Percentiles rank a stretch among this genome's conserved stretches.
phyloP scores from a whole-genome alignment of 208 protist species.

The Phytomonas sp. region DNA sequence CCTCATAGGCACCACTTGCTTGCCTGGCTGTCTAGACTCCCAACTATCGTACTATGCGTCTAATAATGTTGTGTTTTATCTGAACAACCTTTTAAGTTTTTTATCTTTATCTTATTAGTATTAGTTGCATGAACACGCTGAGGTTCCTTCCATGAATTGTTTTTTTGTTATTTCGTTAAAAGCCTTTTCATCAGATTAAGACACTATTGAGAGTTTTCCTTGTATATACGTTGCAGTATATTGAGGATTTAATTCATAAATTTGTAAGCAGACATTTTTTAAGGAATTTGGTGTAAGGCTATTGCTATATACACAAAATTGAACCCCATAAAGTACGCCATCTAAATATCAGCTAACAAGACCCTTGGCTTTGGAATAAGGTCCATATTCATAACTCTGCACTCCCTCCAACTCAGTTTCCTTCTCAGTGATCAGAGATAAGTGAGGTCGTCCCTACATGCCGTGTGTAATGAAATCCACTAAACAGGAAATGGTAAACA shows the following conservation, averaged over 20 bases:
- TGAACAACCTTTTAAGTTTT: background rate
- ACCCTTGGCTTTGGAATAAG: background rate
- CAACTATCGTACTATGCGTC: background rate
- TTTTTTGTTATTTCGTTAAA: background rate
- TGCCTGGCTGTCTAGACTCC: conserved; percentile 1
- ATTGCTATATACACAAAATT: background rate
- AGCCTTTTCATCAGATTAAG: background rate
- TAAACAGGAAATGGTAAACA: background rate
- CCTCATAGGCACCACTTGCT: background rate
- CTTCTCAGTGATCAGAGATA: background rate
- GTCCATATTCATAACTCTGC: background rate
- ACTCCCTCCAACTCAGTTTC: background rate
- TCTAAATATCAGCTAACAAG: background rate
- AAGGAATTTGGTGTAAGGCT: background rate
- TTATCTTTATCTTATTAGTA: background rate
- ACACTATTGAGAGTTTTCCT: background rate
- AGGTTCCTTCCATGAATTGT: background rate
- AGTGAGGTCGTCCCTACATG: background rate
- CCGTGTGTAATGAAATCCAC: background rate
- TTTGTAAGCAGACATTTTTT: background rate
- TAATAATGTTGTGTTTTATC: background rate
- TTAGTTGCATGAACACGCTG: background rate
- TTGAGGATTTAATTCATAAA: background rate
- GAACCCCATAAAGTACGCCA: background rate
- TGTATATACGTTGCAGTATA: background rate